phyloP scores from a whole-genome alignment of 202 grass and related monocot genomes.

The Musa balbisiana region DNA sequence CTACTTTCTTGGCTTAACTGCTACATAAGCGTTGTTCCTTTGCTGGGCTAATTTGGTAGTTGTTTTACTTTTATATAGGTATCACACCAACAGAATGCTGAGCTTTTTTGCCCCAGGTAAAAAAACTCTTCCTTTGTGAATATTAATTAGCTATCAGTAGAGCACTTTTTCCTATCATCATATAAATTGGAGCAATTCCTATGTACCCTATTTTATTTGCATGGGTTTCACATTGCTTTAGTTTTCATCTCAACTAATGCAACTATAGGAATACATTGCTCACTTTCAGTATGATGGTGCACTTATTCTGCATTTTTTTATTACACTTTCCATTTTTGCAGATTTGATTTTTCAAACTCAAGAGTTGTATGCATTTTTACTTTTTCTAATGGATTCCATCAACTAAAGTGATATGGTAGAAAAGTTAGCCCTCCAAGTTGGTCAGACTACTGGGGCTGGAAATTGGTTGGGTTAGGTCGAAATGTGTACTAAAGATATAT shows the following conservation, averaged over 20 bases:
- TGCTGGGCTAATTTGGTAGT: slow-evolving; percentile 10
- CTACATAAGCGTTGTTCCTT: background rate
- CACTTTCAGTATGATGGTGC: background rate
- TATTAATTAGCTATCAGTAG: slow-evolving; percentile 1
- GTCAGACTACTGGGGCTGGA: no score
- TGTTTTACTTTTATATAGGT: slow-evolving; percentile 46
- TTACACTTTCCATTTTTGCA: background rate
- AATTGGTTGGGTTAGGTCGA: background rate
- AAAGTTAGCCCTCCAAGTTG: background rate
- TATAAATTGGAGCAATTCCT: background rate
- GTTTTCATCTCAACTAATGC: background rate
- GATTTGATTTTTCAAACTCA: background rate
- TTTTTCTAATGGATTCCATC: background rate
- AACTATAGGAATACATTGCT: background rate
- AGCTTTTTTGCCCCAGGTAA: slow-evolving; percentile 99
- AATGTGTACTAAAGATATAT: no score
- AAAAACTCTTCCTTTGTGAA: background rate
- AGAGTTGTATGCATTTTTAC: background rate
- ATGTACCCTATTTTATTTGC: background rate
- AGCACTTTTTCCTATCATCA: background rate
- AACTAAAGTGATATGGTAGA: background rate
- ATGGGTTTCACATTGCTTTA: background rate
- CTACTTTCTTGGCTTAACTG: background rate
- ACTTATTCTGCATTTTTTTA: background rate
- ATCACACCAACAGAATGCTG: slow-evolving; percentile 96